Evolutionary conservation across 441 rosid species (phyloP), one percentile per base, ranked within the genome.

Genomic region (Adansonia gregorii): DNA sequence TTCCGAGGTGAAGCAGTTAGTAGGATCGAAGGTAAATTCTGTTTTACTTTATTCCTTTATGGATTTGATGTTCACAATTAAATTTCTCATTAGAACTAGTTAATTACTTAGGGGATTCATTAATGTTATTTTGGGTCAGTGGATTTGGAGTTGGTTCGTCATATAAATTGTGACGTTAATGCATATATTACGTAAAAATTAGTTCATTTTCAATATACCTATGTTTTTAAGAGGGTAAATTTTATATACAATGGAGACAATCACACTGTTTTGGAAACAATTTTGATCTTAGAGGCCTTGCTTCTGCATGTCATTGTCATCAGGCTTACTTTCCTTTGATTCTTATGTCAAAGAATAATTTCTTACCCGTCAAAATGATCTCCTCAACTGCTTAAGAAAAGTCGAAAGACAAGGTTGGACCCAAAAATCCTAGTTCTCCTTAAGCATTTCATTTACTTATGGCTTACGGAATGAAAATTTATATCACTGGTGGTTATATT

Each of bases 1-100:
- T 88, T 88, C 79, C 90, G 87, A 51, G 85, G 89, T 77, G 85
- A 88, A 46, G 84, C 86, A 14, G 82, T 92, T 39, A 87, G 86
- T 81, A 87, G 78, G 69, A 59, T 86, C 45, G 86, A 85, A 85
- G 97, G 98, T 94, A 78, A 71, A 19, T 43, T 52, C 54, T 35
- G 9, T 45, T 75, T 39, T 78, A 48, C 77, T 17, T 66, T 68
- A 64, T 22, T 8, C 52, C 12, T 46, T 22, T 3, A 20, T 65
- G 48, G 48, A 48, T 56, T 54, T 43, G 27, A 27, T 6, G 10
- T n/a, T 77, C 49, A 43, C 9, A 3, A 20, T 51, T 11, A 39
- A 22, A 17, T 74, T 22, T 20, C 11, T 61, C 41, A 2, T 12
- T 61, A 4, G 41, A 31, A 54, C 60, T 74, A 22, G 15, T 46